Conservation (phyloP, 2,329 filamentous ascomycete genomes). For the Hirsutella minnesotensis region DNA sequence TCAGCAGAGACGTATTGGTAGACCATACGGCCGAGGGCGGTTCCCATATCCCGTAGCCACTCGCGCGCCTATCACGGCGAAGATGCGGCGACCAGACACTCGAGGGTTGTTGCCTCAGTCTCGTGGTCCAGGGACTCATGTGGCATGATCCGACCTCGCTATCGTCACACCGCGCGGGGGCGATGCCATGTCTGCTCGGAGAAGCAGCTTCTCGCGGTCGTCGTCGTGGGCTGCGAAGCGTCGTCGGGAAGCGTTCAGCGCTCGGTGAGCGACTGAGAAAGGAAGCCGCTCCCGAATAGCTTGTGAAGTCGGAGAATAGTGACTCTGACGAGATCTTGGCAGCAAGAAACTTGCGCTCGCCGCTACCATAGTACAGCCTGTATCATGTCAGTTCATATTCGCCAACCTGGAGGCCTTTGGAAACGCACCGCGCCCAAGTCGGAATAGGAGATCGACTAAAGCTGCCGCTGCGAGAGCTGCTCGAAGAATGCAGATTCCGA, state of each 20-base stretch:
- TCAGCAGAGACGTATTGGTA: conserved; percentile 46
- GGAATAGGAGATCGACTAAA: conserved; percentile 34
- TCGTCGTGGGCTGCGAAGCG: conserved; percentile 32
- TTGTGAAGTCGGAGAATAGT: conserved; percentile 32
- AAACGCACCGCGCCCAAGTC: conserved; percentile 38
- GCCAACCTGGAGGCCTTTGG: not conserved
- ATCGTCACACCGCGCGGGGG: not conserved
- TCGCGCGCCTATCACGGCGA: conserved; percentile 47
- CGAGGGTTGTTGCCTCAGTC: conserved; percentile 37
- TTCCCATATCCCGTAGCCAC: conserved; percentile 54
- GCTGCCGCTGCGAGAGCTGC: conserved; percentile 35
- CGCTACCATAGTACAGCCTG: conserved; percentile 59
- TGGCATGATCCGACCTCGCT: conserved; percentile 23
- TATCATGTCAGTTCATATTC: not conserved
- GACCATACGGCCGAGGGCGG: conserved; percentile 60
- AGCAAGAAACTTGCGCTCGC: conserved; percentile 43
- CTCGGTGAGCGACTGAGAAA: conserved; percentile 36
- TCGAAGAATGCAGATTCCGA: conserved; percentile 38
- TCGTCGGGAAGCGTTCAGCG: conserved; percentile 32
- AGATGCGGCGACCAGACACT: conserved; percentile 67
- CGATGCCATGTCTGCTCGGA: not conserved
- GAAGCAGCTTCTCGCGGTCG: conserved; percentile 26
- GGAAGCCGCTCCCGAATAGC: conserved; percentile 35
- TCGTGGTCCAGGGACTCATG: conserved; percentile 14
- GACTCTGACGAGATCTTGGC: conserved; percentile 30